Evolutionary conservation across 148 eudicot genomes (phyloP).

Genomic region (Diospyros lotus): DNA sequence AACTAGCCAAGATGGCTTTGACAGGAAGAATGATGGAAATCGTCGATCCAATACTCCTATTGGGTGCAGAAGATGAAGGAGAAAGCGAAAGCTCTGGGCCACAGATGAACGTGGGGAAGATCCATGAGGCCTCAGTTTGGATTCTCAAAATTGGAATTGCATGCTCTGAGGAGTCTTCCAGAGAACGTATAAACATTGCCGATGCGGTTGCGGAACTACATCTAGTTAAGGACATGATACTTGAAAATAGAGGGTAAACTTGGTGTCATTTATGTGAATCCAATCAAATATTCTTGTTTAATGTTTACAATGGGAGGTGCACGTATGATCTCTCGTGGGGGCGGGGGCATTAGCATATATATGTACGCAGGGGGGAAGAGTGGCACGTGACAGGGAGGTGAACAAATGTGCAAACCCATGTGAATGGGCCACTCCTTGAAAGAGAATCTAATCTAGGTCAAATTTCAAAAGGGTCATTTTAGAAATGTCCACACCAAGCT

Average conservation of each 20-base stretch:
- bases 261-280: too few relatives aligned
- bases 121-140: not conserved
- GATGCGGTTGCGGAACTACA: not conserved
- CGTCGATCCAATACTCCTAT: not conserved
- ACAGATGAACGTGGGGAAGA: not conserved
- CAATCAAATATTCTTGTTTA: too few relatives aligned
- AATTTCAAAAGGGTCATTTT: not conserved
- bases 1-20: not conserved
- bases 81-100: too few relatives aligned
- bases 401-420: slow-evolving; percentile 21
- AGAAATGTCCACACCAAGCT: slow-evolving; percentile 16
- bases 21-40: not conserved
- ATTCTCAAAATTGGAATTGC: not conserved
- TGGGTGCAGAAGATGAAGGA: not conserved
- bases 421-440: slow-evolving; percentile 23
- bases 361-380: slow-evolving; percentile 6
- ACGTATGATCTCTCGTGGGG: slow-evolving; percentile 9
- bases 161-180: not conserved
- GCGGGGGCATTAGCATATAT: not conserved
- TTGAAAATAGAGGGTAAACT: not conserved
- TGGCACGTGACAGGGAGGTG: slow-evolving; percentile 29
- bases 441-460: slow-evolving; percentile 18
- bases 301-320: not conserved
- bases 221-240: not conserved
- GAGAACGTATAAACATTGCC: not conserved